phyloP scores from a whole-genome alignment of 768 basidiomycete species.

The Pleurotus citrinopileatus region DNA sequence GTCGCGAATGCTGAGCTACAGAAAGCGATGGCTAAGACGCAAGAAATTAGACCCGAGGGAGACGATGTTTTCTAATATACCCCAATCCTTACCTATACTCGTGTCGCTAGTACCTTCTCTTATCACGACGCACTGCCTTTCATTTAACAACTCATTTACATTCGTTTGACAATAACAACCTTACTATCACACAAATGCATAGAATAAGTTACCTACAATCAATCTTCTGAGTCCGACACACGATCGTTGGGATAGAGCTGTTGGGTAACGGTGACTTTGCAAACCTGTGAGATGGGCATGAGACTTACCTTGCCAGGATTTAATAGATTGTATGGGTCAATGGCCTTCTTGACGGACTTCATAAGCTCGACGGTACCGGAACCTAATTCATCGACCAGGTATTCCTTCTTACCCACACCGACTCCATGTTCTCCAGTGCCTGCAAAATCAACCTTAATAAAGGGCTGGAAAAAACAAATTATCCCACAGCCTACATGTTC shows the following conservation, averaged over 20 bases:
- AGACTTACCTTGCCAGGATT: constrained; percentile 83
- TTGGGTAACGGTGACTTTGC: no score
- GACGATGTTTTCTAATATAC: constrained; percentile 20
- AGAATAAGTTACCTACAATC: no score
- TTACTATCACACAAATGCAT: no score
- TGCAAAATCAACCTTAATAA: no score
- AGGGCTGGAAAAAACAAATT: no score
- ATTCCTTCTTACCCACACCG: constrained; percentile 83
- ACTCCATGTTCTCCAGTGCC: constrained; percentile 89
- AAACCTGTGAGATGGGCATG: background rate
- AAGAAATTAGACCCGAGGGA: constrained; percentile 47
- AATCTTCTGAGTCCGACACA: no score
- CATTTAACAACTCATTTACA: no score
- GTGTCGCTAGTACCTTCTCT: no score
- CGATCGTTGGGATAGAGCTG: background rate
- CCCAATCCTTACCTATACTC: no score
- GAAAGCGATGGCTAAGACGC: constrained; percentile 71
- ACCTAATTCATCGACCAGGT: constrained; percentile 81
- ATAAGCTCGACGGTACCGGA: constrained; percentile 79
- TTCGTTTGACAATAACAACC: no score
- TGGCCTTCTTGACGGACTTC: constrained; percentile 75
- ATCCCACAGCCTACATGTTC: constrained; percentile 75
- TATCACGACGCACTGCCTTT: no score
- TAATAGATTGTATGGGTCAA: constrained; percentile 79
- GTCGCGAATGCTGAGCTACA: constrained; percentile 74